Evolutionary conservation across 352 stramenopile genomes (phyloP), one percentile per base, ranked within the genome.

Genomic region (Globisporangium irregulare): DNA sequence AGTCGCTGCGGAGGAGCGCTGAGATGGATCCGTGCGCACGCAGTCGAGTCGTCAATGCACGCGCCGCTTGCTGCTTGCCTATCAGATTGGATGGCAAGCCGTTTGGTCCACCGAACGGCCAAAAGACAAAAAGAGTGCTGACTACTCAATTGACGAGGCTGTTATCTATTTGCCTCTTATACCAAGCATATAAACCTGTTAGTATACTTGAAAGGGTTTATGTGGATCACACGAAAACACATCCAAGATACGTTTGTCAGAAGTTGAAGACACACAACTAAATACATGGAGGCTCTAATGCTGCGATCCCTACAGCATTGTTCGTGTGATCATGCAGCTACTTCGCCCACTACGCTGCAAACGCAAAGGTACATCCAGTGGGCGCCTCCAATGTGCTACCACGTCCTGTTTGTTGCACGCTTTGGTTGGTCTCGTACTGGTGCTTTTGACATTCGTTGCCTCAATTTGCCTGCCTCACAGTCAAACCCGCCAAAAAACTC

Each of bases 61-160:
- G 58, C n/a, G 38, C 25, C 36, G 58, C 32, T 59, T 66, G 61
- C n/a, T 59, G 61, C 27, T 41, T 36, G 55, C 18, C 7, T 34
- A 1, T 66, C 12, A 34, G 25, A 14, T 14, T 8, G n/a, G 14
- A 46, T 46, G 41, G 41, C 34, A 50, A 59, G 25, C 22, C 14
- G 32, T 64, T 63, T 69, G 55, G 32, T 48, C 64, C 64, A 69
- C 34, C 34, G 34, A 41, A 41, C 34, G 9, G 57, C 64, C 66
- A 69, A 43, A 60, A 36, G 32, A 36, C 32, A 9, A 36, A 36
- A 36, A 59, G 15, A 15, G 20, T n/a, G 7, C 34, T 41, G 34
- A 41, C 34, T 41, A 41, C 34, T 41, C 34, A 41, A 41, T 41
- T 41, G 9, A 41, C 34, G 34, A 41, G 34, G 34, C 3, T 41